Base-by-base conservation (phyloP, 371 early-diverging fungal species). In the Vairimorpha necatrix region DNA sequence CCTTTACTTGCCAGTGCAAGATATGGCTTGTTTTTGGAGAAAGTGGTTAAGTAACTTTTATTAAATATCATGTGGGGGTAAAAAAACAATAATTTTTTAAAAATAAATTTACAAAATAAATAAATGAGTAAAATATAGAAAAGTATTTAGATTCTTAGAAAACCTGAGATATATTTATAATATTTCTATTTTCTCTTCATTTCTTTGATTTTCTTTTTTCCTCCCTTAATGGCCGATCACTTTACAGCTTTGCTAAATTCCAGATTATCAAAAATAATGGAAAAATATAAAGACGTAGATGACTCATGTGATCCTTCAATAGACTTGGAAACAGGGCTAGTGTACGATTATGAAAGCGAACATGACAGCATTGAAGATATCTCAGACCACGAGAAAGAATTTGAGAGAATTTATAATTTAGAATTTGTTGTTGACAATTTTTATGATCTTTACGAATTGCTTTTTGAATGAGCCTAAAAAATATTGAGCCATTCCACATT, bases 1-100 rank as follows among this genome's bases (percentile, higher is more conserved):
- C 84, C 73, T 69, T 84, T 86, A 18, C 83, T 84, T 46, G 80
- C 86, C 50, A 84, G 61, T 30, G 82, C 86, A 20, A 80, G 65
- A n/a, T 77, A 61, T 9, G 83, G 83, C 20, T 71, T 67, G 16
- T 39, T 68, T 30, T 50, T 69, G 50, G 79, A 69, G 67, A 85
- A 85, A 30, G 80, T 77, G 16, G 80, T 68, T 32, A 85, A 48
- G 60, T 80, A 80, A 28, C 80, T 80, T 79, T 82, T 83, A 70
- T 83, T 80, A 72, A 85, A 74, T 62, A 71, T 81, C 79, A 84
- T 79, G 34, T 33, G 67, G 62, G 79, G 63, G 65, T 20, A 42
- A 62, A 62, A 32, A 11, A 36, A 32, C 16, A 1, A 62, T 20
- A 36, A 36, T 13, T 34, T 62, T 62, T 30, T 14, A 32, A 26